Percentiles rank a stretch among this genome's conserved stretches.
These are phyloP conservation scores for Sherardia arvensis DNA, from an alignment of 257 asterid genomes.

Conservation along the genomic window DNA sequence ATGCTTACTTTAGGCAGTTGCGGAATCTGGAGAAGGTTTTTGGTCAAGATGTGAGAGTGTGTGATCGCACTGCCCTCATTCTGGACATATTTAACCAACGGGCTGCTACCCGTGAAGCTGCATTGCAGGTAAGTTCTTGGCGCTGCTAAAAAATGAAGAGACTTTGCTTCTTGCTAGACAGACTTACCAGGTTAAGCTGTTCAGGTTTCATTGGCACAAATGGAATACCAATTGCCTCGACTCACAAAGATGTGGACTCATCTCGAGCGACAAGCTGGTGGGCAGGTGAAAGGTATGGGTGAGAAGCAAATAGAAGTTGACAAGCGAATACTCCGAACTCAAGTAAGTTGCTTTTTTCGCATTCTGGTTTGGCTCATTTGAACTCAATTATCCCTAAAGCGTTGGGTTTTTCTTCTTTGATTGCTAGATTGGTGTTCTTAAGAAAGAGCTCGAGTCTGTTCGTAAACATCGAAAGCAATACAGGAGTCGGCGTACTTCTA, in stretches of 20 bases:
- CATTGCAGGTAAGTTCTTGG: constrained; percentile 53
- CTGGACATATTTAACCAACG: constrained; percentile 92
- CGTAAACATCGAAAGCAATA: constrained; percentile 96
- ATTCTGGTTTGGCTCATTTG: neutral
- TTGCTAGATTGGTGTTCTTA: constrained; percentile 70
- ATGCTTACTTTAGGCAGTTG: constrained; percentile 62
- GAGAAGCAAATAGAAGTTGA: constrained; percentile 99
- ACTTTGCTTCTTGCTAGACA: constrained; percentile 11
- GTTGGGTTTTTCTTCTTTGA: constrained; percentile 2
- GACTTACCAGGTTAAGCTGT: constrained; percentile 11
- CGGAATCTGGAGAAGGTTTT: constrained; percentile 81
- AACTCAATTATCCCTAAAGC: neutral
- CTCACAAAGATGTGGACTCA: constrained; percentile 95
- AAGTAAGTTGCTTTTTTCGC: constrained; percentile 40
- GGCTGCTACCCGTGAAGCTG: constrained; percentile 96
- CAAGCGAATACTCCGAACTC: constrained; percentile 88
- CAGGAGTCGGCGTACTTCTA: constrained; percentile 56
- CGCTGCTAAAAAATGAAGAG: neutral
- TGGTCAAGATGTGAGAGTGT: constrained; percentile 87
- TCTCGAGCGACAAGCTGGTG: constrained; percentile 99
- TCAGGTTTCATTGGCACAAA: constrained; percentile 91
- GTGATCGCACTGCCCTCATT: constrained; percentile 97
- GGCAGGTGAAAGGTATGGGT: constrained; percentile 99
- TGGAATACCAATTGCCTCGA: constrained; percentile 95
- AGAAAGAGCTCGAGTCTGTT: constrained; percentile 91